Evolutionary conservation across 2,329 filamentous ascomycete species (phyloP), one percentile per base, ranked within the genome.

Genomic region (Septoria linicola): DNA sequence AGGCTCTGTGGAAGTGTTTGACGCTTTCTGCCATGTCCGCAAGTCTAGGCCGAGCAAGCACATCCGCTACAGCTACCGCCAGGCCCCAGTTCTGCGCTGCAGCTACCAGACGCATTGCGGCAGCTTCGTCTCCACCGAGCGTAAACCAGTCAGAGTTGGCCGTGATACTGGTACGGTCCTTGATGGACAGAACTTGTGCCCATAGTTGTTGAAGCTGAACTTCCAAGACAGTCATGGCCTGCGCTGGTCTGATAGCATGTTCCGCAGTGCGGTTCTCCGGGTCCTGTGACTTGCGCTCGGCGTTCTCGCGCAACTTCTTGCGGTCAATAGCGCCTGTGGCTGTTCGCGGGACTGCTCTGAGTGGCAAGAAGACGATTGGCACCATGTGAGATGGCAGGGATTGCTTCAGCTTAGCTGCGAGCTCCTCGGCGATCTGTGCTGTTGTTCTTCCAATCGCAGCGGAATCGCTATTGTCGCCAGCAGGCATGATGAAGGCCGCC

Each of bases 301-400:
- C 1, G 88, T 67, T 0, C 52, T 51, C 1, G 68, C 48, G 42
- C 2, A 55, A 39, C n/a, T 21, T 41, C 8, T 67, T 63, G 49
- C 79, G 79, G 63, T 96, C 83, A 3, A 87, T 76, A 66, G 95
- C 95, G 1, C 87, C 87, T 51, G 87, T 87, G 0, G 79, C 66
- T 0, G 86, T 93, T 60, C 84, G 76, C 0, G 90, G 89, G 31
- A 96, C 74, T 0, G 68, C 64, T 1, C 81, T 79, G 4, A 95
- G 74, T 0, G 87, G 86, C 4, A 96, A 72, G 3, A 95, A 69
- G 51, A 83, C 80, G 0, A 81, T 82, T 0, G 91, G 91, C 1
- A 95, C 69, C 88, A 93, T 93, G 66, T 95, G 95, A 0, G 69
- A 62, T 17, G 50, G 50, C n/a, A 52, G 19, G n/a, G 3, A 5